Evolutionary conservation across 2,329 filamentous ascomycete species (phyloP).

Genomic region (Albophoma yamanashiensis): DNA sequence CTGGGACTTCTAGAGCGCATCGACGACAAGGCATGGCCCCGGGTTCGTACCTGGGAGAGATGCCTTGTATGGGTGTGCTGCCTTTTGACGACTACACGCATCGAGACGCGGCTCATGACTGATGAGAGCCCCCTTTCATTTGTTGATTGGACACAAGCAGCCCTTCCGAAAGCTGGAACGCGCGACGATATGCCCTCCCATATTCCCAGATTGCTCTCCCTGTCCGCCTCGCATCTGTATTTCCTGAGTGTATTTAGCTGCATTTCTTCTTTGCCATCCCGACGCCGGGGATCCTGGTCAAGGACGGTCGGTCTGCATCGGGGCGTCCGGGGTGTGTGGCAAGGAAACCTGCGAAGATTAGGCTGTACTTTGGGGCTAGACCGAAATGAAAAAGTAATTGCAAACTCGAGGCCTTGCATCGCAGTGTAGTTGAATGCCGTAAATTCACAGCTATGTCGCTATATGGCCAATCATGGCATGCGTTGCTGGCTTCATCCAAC

Average conservation of each 20-base stretch:
- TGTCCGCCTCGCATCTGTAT: conserved; percentile 1
- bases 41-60: conserved; percentile 1
- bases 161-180: not conserved
- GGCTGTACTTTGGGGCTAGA: not conserved
- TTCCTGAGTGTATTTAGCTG: not conserved
- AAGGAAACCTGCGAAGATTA: not conserved
- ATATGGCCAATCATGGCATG: not conserved
- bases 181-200: not conserved
- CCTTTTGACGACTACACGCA: conserved; percentile 14
- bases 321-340: not conserved
- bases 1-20: conserved; percentile 34
- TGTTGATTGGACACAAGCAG: not conserved
- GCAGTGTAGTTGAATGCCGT: not conserved
- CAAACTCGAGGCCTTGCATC: not conserved
- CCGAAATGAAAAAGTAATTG: not conserved
- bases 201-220: not conserved
- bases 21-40: conserved; percentile 3
- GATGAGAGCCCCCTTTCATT: conserved; percentile 12
- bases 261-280: not conserved
- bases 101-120: conserved; percentile 22
- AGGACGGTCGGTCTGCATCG: not conserved
- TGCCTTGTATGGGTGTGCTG: not conserved
- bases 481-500: not conserved
- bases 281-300: not conserved
- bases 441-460: not conserved